Evolutionary conservation across 805 yeast species (phyloP).

Genomic region (Candida nitratophila): DNA sequence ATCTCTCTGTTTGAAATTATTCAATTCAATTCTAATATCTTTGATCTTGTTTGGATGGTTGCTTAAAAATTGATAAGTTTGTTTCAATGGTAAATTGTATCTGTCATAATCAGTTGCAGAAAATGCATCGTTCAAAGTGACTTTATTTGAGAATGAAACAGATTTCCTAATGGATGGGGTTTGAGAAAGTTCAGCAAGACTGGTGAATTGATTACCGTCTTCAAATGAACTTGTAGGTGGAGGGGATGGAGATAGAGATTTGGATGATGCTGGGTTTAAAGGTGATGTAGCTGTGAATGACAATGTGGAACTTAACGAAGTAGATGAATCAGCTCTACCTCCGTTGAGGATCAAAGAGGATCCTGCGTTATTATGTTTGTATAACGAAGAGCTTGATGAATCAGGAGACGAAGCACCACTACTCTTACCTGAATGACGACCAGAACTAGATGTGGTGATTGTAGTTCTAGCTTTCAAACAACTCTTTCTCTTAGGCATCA

Average conservation of each 20-base stretch:
- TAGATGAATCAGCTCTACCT: neutral
- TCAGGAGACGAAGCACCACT: neutral
- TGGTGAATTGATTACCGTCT: conserved; percentile 26
- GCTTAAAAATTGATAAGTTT: conserved; percentile 32
- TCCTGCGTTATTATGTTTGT: neutral
- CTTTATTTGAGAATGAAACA: conserved; percentile 42
- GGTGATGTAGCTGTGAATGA: neutral
- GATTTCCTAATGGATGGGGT: conserved; percentile 40
- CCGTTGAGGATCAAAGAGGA: neutral
- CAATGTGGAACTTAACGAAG: neutral
- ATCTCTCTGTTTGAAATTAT: conserved; percentile 49
- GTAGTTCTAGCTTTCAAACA: neutral
- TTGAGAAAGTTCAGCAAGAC: conserved; percentile 22
- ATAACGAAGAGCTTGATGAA: neutral
- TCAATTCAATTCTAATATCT: conserved; percentile 57
- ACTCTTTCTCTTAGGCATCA: neutral
- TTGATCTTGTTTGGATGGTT: conserved; percentile 45
- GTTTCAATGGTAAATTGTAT: conserved; percentile 44
- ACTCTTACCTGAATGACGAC: neutral
- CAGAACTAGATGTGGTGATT: neutral
- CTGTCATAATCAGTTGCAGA: conserved; percentile 48
- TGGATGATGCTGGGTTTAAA: neutral
- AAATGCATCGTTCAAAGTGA: conserved; percentile 45
- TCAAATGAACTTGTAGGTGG: too few relatives aligned
- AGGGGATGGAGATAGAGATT: neutral